Evolutionary conservation across 2,329 filamentous ascomycete species (phyloP), one percentile per base, ranked within the genome.

Genomic region (Hypoxylon sp.): DNA sequence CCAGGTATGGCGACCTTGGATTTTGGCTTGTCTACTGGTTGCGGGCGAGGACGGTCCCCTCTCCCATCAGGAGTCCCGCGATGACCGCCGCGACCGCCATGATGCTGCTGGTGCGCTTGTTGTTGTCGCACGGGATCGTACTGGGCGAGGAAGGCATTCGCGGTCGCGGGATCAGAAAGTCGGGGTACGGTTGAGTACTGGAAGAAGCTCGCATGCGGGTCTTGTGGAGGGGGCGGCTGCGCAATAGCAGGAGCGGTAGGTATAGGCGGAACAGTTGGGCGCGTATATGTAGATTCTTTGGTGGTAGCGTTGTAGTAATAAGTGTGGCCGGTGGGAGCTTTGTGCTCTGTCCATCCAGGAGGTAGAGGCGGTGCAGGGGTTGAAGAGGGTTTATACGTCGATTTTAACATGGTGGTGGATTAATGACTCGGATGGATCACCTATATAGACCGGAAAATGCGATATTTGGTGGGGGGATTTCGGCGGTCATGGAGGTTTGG

Each of bases 321-420:
- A 28, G 86, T 86, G 79, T 97, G 94, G 3, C 93, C 93, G 55
- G 91, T 91, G 5, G 94, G 94, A 57, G 94, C 93, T 80, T 90
- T 94, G 81, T 98, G 94, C 79, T 97, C 93, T n/a, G 92, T 93
- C 94, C 94, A 98, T 69, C 93, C 94, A 46, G 90, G 85, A 28
- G 90, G 91, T 0, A 98, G 84, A 36, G 92, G 88, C 49, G 87
- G 84, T 38, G 81, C 77, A 17, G 81, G 65, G 60, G 79, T 77
- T 50, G 81, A 74, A 9, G 86, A 85, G 21, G 89, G 85, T 66
- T 87, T 89, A 79, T 94, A 89, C n/a, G 92, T 94, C 19, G 91
- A 93, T 76, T 90, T 93, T 52, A 95, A 83, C 91, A 93, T 93
- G 9, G 60, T 53, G 17, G 34, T 4, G 25, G 17, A 36, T 6